Conservation (phyloP, 768 basidiomycete species). For the Roridomyces roridus region DNA sequence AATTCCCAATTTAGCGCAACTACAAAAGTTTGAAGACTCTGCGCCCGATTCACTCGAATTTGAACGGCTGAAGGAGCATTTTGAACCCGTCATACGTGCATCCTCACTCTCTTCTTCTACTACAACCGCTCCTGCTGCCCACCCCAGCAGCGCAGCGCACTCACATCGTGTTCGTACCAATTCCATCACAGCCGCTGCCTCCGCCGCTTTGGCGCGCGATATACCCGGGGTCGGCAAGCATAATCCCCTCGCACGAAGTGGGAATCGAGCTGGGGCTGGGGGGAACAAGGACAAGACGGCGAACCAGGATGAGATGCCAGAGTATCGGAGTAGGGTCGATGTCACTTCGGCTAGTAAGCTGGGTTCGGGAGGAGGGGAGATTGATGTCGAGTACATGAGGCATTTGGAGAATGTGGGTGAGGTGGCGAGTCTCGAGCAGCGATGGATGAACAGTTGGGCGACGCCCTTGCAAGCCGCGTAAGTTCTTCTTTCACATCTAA, state of each 20-base stretch:
- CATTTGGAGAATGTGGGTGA: slow-evolving; percentile 65
- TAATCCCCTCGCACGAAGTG: slow-evolving; percentile 61
- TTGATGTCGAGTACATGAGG: slow-evolving; percentile 73
- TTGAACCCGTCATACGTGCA: slow-evolving; percentile 91
- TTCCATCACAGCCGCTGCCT: slow-evolving; percentile 88
- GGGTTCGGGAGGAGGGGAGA: slow-evolving; percentile 67
- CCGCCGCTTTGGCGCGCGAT: slow-evolving; percentile 87
- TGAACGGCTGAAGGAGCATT: slow-evolving; percentile 94
- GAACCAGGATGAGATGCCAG: slow-evolving; percentile 79
- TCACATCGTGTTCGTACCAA: slow-evolving; percentile 80
- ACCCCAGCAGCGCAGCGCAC: slow-evolving; percentile 56
- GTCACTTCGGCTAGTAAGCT: slow-evolving; percentile 58
- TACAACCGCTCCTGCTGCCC: slow-evolving; percentile 46
- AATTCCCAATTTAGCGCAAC: slow-evolving; percentile 68
- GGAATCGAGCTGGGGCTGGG: slow-evolving; percentile 43
- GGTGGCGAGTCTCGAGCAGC: slow-evolving; percentile 75
- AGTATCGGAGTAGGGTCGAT: slow-evolving; percentile 78
- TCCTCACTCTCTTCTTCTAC: slow-evolving; percentile 75
- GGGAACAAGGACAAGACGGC: slow-evolving; percentile 66
- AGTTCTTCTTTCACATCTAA: slow-evolving; percentile 29
- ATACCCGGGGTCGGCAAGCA: slow-evolving; percentile 84
- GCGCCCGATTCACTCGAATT: slow-evolving; percentile 88
- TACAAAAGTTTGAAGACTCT: slow-evolving; percentile 89
- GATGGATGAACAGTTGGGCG: slow-evolving; percentile 85
- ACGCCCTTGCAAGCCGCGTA: slow-evolving; percentile 69